phyloP scores from a whole-genome alignment of 495 filamentous ascomycete species.

The Astrothelium subdiscretum region DNA sequence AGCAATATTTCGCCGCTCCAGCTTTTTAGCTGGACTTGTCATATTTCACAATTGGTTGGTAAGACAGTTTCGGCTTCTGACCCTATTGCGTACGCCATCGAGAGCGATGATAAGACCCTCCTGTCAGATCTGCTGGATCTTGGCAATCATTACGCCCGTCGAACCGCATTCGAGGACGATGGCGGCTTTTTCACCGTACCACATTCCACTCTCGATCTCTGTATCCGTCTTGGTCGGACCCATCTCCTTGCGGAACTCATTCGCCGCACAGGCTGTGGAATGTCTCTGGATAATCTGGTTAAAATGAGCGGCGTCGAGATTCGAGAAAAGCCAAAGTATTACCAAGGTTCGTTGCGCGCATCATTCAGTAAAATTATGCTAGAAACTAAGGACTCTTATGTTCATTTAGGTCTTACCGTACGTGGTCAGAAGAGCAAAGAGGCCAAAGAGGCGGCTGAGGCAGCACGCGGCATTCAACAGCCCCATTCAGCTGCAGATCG shows the following conservation, averaged over 20 bases:
- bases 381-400: too few relatives aligned
- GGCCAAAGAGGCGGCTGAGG: slow-evolving; percentile 48
- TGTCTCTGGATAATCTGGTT: slow-evolving; percentile 52
- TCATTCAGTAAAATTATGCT: too few relatives aligned
- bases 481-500: slow-evolving; percentile 1
- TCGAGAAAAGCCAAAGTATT: slow-evolving; percentile 50
- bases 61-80: slow-evolving; percentile 13
- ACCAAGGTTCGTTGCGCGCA: too few relatives aligned
- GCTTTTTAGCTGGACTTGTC: slow-evolving; percentile 30
- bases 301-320: slow-evolving; percentile 45
- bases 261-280: slow-evolving; percentile 44
- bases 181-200: neutral
- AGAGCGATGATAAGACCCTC: slow-evolving; percentile 28
- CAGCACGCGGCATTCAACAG: slow-evolving; percentile 31
- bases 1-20: slow-evolving; percentile 40
- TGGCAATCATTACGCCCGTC: neutral
- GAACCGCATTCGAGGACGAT: neutral
- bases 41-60: slow-evolving; percentile 24
- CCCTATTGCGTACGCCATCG: slow-evolving; percentile 30
- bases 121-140: slow-evolving; percentile 37
- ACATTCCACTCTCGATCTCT: neutral
- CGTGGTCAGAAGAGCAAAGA: slow-evolving; percentile 58
- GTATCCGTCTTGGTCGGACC: slow-evolving; percentile 21
- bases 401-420: slow-evolving; percentile 56
- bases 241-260: slow-evolving; percentile 40